Evolutionary conservation across 371 early-diverging fungal genomes (phyloP).

Genomic region (Saksenaea oblongispora): DNA sequence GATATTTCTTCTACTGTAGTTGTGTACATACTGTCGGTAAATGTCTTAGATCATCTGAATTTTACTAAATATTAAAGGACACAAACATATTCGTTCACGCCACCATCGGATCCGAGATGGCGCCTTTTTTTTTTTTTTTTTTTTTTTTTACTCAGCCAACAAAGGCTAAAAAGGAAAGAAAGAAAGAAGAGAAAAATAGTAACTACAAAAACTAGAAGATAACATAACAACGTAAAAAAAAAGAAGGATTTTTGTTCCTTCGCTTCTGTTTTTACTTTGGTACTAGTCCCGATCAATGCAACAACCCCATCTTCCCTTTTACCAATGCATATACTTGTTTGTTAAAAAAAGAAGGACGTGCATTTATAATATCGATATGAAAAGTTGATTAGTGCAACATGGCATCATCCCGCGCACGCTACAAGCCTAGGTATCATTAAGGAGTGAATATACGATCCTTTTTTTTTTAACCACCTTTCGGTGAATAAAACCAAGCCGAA

Average conservation of each 20-base stretch:
- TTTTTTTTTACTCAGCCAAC: not conserved
- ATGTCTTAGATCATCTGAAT: not conserved
- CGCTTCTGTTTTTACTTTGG: not conserved
- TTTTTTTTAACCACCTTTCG: not conserved
- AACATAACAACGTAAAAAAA: not conserved
- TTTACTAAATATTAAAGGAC: not conserved
- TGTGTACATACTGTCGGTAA: not conserved
- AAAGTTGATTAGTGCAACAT: not conserved
- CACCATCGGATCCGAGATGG: not conserved
- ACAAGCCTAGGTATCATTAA: not conserved
- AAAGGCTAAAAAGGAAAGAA: not conserved
- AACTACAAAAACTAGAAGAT: not conserved
- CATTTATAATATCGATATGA: not conserved
- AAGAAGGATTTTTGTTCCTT: slow-evolving; percentile 42
- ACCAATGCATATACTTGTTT: not conserved
- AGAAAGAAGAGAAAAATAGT: not conserved
- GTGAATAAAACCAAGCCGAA: not conserved
- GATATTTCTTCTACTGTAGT: no score
- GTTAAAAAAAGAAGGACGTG: not conserved
- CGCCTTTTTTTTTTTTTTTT: not conserved
- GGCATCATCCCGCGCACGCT: not conserved
- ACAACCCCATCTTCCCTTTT: not conserved
- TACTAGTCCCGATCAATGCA: not conserved
- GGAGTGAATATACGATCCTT: not conserved
- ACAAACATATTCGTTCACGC: not conserved